These are phyloP conservation scores for Borovskyia barvae DNA, from an alignment of 208 protist genomes.

Conservation along the genomic window DNA sequence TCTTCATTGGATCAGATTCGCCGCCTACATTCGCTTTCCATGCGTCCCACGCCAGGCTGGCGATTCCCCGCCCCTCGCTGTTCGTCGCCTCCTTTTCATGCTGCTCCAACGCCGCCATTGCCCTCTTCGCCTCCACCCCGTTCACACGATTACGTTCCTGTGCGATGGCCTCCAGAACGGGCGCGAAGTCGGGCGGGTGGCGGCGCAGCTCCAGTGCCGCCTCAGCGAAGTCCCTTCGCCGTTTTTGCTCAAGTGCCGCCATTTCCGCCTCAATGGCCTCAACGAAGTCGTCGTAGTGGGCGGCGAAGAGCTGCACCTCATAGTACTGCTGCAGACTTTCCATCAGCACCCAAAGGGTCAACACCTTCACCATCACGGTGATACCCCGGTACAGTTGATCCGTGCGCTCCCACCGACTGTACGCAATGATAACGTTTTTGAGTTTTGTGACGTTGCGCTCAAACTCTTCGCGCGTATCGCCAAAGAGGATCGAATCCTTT, in stretches of 20 bases:
- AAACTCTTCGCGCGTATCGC: conserved; percentile 79
- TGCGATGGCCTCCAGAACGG: conserved; percentile 49
- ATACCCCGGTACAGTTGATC: conserved; percentile 88
- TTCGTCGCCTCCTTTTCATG: background rate
- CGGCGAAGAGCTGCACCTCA: conserved; percentile 62
- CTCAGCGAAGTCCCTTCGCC: conserved; percentile 35
- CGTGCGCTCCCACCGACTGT: conserved; percentile 79
- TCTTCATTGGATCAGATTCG: background rate
- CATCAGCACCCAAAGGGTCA: conserved; percentile 71
- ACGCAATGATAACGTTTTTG: conserved; percentile 78
- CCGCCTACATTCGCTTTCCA: conserved; percentile 8
- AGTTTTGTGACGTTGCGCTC: conserved; percentile 76
- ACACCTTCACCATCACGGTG: conserved; percentile 59
- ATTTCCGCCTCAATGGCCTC: conserved; percentile 63
- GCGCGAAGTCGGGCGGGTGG: conserved; percentile 56
- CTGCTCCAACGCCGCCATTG: background rate
- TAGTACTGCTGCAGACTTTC: conserved; percentile 83
- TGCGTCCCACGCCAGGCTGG: conserved; percentile 17
- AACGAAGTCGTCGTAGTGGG: conserved; percentile 70
- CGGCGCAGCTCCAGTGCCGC: conserved; percentile 40
- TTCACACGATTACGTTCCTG: conserved; percentile 40
- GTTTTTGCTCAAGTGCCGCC: conserved; percentile 27
- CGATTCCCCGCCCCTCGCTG: background rate
- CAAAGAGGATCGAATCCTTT: conserved; percentile 83
- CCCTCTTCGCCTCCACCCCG: background rate